Percentiles rank a stretch among this genome's conserved stretches.
phyloP scores from a whole-genome alignment of 768 basidiomycete species.

The Amanita phalloides region DNA sequence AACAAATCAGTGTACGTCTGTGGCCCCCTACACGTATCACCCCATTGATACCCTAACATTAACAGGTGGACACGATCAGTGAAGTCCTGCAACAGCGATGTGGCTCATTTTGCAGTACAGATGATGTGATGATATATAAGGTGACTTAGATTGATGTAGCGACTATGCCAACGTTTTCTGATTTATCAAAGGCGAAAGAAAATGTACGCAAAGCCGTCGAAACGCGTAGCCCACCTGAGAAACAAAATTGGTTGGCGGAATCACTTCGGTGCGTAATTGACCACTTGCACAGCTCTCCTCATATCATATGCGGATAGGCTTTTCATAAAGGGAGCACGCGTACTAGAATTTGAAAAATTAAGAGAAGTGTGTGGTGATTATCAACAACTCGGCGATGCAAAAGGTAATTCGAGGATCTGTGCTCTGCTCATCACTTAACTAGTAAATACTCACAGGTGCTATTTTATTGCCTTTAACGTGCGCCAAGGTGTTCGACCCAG shows the following conservation, averaged over 20 bases:
- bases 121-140: constrained; percentile 98
- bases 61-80: constrained; percentile 90
- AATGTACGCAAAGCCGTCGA: constrained; percentile 86
- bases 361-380: constrained; percentile 87
- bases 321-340: constrained; percentile 81
- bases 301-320: constrained; percentile 35
- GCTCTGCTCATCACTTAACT: not conserved
- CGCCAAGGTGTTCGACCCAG: constrained; percentile 67
- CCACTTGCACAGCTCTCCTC: not conserved
- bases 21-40: not conserved
- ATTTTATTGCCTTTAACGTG: constrained; percentile 79
- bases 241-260: constrained; percentile 73
- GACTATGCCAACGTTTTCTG: constrained; percentile 1
- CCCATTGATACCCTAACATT: constrained; percentile 7
- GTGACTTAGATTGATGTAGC: constrained; percentile 14
- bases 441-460: constrained; percentile 42
- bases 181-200: constrained; percentile 67
- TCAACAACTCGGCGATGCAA: constrained; percentile 71
- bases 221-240: constrained; percentile 61
- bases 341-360: constrained; percentile 75
- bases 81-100: constrained; percentile 91
- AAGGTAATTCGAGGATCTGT: constrained; percentile 35
- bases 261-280: constrained; percentile 60
- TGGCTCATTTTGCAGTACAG: constrained; percentile 95
- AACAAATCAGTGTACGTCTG: constrained; percentile 78